phyloP scores from a whole-genome alignment of 2,329 filamentous ascomycete species.

The Colletotrichum horii region DNA sequence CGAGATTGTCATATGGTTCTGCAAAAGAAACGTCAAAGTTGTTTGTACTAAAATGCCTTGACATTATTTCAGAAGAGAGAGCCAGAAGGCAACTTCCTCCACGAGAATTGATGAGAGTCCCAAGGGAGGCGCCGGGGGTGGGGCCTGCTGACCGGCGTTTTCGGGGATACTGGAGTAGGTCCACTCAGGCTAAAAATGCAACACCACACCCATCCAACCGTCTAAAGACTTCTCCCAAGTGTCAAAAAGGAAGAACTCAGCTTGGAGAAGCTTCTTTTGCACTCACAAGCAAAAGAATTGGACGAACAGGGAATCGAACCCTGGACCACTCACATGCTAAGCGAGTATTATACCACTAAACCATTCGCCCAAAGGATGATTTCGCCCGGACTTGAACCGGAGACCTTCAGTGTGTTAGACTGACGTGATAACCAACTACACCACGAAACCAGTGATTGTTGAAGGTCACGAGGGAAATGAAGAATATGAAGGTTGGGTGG shows the following conservation, averaged over 20 bases:
- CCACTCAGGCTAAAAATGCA: not conserved
- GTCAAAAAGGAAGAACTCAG: not conserved
- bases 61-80: not conserved
- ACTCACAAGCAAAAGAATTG: not conserved
- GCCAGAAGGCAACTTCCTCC: not conserved
- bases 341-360: slow-evolving; percentile 24
- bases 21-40: not conserved
- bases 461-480: accelerated
- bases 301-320: slow-evolving; percentile 23
- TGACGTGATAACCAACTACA: slow-evolving; percentile 54
- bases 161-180: not conserved
- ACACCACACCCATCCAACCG: not conserved
- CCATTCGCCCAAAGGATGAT: slow-evolving; percentile 15
- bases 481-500: accelerated
- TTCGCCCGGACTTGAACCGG: slow-evolving; percentile 23
- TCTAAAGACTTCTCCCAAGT: not conserved
- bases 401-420: slow-evolving; percentile 41
- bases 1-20: not conserved
- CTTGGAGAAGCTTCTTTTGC: accelerated
- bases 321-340: slow-evolving; percentile 23
- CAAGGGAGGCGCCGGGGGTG: not conserved
- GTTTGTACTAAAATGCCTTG: not conserved
- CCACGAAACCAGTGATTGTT: slow-evolving; percentile 24
- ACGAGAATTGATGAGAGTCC: not conserved
- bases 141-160: not conserved